A percentile compares a stretch with the other conserved stretches of the same genome.
Conservation (phyloP, 1,284 basidiomycete genomes). For the Moniliella sp. region DNA sequence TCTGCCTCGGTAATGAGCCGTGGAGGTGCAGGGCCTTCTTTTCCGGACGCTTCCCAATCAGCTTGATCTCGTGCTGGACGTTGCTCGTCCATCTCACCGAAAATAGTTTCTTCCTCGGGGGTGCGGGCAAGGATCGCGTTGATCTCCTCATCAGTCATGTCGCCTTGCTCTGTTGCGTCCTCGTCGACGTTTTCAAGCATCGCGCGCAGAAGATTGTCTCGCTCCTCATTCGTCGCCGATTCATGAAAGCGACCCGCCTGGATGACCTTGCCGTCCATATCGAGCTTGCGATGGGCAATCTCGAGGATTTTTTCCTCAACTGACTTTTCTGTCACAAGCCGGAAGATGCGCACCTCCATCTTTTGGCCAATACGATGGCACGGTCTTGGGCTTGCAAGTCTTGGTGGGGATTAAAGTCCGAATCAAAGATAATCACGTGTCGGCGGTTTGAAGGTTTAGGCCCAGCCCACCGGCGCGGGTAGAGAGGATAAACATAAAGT, state of each 20-base stretch:
- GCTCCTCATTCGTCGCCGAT: slow-evolving; percentile 89
- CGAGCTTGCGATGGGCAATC: slow-evolving; percentile 81
- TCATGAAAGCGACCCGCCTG: slow-evolving; percentile 90
- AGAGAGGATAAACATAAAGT: slow-evolving; percentile 68
- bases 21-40: slow-evolving; percentile 44
- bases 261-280: slow-evolving; percentile 87
- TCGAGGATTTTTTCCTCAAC: slow-evolving; percentile 94
- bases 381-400: slow-evolving; percentile 62
- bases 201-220: slow-evolving; percentile 71
- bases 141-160: slow-evolving; percentile 89
- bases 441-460: slow-evolving; percentile 42
- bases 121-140: slow-evolving; percentile 75
- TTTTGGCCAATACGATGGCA: slow-evolving; percentile 46
- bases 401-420: slow-evolving; percentile 84
- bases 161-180: slow-evolving; percentile 44
- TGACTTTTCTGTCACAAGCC: slow-evolving; percentile 90
- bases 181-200: slow-evolving; percentile 32
- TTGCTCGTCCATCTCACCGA: slow-evolving; percentile 63
- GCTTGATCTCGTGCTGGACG: slow-evolving; percentile 52
- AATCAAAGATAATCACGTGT: slow-evolving; percentile 58
- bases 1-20: slow-evolving; percentile 70
- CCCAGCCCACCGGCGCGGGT: slow-evolving; percentile 63
- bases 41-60: slow-evolving; percentile 52
- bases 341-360: slow-evolving; percentile 63
- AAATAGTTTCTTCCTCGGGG: slow-evolving; percentile 57